Evolutionary conservation across 306 rosid species (phyloP).

Genomic region (Trifolium repens): DNA sequence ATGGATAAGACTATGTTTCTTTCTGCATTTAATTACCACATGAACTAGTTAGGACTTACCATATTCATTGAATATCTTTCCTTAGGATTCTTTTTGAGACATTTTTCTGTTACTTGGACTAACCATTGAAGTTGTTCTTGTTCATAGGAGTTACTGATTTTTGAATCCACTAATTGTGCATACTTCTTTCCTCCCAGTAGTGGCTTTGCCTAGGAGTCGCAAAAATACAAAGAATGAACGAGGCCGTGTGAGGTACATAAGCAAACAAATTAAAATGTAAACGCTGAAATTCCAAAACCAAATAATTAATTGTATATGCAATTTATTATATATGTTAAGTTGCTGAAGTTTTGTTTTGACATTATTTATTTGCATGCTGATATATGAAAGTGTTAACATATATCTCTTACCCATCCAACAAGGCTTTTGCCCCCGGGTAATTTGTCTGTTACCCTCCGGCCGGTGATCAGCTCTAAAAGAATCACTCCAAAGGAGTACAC

Average conservation of each 20-base stretch:
- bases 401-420: conserved; percentile 53
- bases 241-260: conserved; percentile 25
- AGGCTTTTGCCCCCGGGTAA: conserved; percentile 47
- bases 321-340: too few relatives aligned
- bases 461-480: conserved; percentile 55
- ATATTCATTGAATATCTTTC: conserved; percentile 49
- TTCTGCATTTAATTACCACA: neutral
- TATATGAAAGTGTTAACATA: neutral
- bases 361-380: conserved; percentile 4
- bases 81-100: conserved; percentile 55
- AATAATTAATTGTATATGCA: too few relatives aligned
- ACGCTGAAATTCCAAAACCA: neutral
- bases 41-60: conserved; percentile 41
- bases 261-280: conserved; percentile 17
- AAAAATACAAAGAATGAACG: conserved; percentile 6
- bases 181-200: conserved; percentile 52
- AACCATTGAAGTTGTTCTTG: conserved; percentile 47
- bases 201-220: conserved; percentile 47
- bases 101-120: conserved; percentile 52
- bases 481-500: conserved; percentile 52
- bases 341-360: neutral
- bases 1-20: neutral
- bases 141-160: conserved; percentile 49
- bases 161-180: conserved; percentile 45
- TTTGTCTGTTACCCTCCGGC: conserved; percentile 43